Base-by-base conservation (phyloP, 495 filamentous ascomycete species). In the Penicillium bialowiezense region DNA sequence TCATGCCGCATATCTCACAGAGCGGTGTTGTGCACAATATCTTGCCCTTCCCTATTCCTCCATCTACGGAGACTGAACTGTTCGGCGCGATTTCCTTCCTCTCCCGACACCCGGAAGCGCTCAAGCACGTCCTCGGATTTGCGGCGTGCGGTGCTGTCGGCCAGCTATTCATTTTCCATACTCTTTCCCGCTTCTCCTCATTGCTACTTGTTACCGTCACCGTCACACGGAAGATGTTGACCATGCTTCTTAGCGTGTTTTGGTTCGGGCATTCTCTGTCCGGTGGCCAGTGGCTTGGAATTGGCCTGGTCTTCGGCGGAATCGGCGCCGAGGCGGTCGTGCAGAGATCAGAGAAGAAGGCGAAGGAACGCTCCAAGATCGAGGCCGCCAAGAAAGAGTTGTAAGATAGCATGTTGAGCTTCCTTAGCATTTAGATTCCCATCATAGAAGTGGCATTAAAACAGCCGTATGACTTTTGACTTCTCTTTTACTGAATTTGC, bases 161-260 rank as follows among this genome's bases (percentile, higher is more conserved):
- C 6, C 93, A 98, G 73, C 81, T 97, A 6, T 98, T 98, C 65
- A 97, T 98, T 54, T 98, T 96, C 78, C 91, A 96, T 71, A 96
- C 95, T 0, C 79, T 98, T 29, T 86, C 88, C 12, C 85, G 85
- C 31, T 98, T 98, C 72, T 93, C 89, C 28, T 91, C 86, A 7
- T 76, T 98, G 47, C 77, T 97, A 41, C 83, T 98, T 21, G 93
- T 97, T 10, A 98, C 93, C 8, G 90, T 98, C 0, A 98, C 91
- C 2, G 93, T 98, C 9, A 98, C 93, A 36, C 78, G 93, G 54
- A 98, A 98, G 74, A 98, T 98, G 95, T 78, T 97, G 62, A 97
- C 91, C 50, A 98, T 98, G 93, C 87, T 97, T 51, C 77, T 98
- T 35, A 92, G 87, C 51, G 93, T 98, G 20, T 74, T 97, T 43